Evolutionary conservation across 345 rosid species (phyloP).

Genomic region (Melaleuca alternifolia): DNA sequence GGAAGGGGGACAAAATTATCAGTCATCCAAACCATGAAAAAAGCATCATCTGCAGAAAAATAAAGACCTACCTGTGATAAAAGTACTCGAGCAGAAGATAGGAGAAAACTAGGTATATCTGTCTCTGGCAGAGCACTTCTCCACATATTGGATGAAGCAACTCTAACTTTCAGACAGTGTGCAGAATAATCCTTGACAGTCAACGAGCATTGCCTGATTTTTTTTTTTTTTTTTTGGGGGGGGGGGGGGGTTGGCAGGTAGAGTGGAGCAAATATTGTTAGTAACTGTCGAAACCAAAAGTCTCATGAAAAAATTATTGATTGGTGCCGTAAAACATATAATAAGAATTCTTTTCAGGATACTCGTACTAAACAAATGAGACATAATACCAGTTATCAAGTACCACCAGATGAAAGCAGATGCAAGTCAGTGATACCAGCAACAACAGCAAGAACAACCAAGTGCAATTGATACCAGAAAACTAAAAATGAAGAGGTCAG

Average conservation of each 20-base stretch:
- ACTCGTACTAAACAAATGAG: background rate
- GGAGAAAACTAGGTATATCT: constrained; percentile 28
- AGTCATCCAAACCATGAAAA: background rate
- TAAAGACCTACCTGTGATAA: constrained; percentile 51
- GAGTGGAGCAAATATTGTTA: background rate
- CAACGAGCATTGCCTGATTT: constrained; percentile 35
- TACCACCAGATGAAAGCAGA: background rate
- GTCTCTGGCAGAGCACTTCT: constrained; percentile 23
- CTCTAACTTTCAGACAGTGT: constrained; percentile 39
- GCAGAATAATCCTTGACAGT: constrained; percentile 45
- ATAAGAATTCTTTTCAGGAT: background rate
- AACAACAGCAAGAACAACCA: background rate
- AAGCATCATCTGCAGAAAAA: background rate
- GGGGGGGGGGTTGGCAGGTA: background rate
- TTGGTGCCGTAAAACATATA: background rate
- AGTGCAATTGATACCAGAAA: background rate
- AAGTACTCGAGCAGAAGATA: constrained; percentile 45
- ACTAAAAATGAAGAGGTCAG: background rate
- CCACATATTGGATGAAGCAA: constrained; percentile 52
- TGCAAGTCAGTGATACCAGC: background rate
- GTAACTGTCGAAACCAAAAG: background rate
- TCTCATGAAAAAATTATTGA: background rate
- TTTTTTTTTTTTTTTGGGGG: background rate
- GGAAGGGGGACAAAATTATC: constrained; percentile 14
- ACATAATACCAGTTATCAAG: background rate